Evolutionary conservation across 2,329 filamentous ascomycete species (phyloP), one percentile per base, ranked within the genome.

Genomic region (Colletotrichum sp.): DNA sequence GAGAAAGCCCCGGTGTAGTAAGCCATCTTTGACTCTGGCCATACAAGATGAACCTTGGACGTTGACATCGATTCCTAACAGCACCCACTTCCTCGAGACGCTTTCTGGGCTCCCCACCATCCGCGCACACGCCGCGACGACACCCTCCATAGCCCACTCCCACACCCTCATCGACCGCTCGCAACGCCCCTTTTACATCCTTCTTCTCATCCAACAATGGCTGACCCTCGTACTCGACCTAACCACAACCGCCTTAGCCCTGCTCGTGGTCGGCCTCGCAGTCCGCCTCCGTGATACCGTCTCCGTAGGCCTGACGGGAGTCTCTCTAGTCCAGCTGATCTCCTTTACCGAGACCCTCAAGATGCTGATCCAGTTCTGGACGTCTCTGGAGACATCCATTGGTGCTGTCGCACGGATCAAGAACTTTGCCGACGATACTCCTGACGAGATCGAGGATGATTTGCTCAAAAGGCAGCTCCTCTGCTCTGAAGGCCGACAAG

Each of bases 161-260:
- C 80, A 87, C 28, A 76, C 78, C 6, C 84, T 91, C 0, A 82
- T 93, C 4, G 89, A 92, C 77, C 82, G 82, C 12, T 91, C 90
- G 0, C 91, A 93, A 78, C 83, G 84, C 21, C 90, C 91, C 0
- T 91, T 89, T 73, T 93, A 93, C 78, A 84, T 92, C 1, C 84
- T 92, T 15, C 88, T 87, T 72, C 87, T 88, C 52, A 86, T 91
- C 7, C 92, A 93, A 79, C 85, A 89, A 60, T 93, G 91, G 91
- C 84, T 92, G 0, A 86, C 84, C 1, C 82, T 92, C 3, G 87
- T 90, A 1, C 80, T 92, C 4, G 88, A 90, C 76, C 80, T 91
- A 55, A 82, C 88, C 5, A 86, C 88, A 1, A 85, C 88, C 1
- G 85, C 79, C 3, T 82, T 91, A 57, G 88, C 88, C 3, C 82